Evolutionary conservation across 805 yeast species (phyloP).

Genomic region (Candida namnaoensis): DNA sequence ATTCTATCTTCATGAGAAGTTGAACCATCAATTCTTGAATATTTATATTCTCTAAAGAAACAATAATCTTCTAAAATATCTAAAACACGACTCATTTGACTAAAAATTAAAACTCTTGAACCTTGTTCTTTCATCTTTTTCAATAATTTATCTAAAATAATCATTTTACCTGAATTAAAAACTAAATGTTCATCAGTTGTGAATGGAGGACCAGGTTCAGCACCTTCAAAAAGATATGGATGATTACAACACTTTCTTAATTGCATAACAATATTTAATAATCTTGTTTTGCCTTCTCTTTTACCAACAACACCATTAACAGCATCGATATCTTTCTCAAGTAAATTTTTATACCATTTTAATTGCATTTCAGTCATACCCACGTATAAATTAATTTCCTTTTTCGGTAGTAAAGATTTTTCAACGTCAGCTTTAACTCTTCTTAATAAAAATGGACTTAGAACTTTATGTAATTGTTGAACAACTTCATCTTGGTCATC

Average conservation of each 20-base stretch:
- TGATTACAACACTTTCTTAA: conserved; percentile 94
- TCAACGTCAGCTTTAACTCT: conserved; percentile 93
- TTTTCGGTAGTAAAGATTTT: conserved; percentile 81
- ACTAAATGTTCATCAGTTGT: conserved; percentile 93
- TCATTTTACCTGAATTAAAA: conserved; percentile 86
- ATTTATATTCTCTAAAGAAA: conserved; percentile 70
- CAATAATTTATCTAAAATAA: conserved; percentile 75
- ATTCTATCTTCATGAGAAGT: conserved; percentile 91
- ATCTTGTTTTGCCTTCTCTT: conserved; percentile 84
- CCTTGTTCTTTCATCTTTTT: conserved; percentile 67
- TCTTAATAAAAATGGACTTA: conserved; percentile 81
- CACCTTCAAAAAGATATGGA: conserved; percentile 97
- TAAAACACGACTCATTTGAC: conserved; percentile 86
- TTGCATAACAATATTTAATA: conserved; percentile 94
- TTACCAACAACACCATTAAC: conserved; percentile 95
- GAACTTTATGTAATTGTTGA: conserved; percentile 78
- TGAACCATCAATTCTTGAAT: conserved; percentile 90
- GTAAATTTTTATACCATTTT: conserved; percentile 79
- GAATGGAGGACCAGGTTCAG: conserved; percentile 97
- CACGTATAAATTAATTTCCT: conserved; percentile 81
- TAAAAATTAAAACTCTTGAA: conserved; percentile 82
- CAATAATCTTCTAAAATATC: conserved; percentile 94
- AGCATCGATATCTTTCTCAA: conserved; percentile 92
- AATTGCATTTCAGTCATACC: conserved; percentile 96
- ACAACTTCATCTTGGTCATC: conserved; percentile 75